Evolutionary conservation across 768 basidiomycete species (phyloP), one percentile per base, ranked within the genome.

Genomic region (Suillus occidentalis): DNA sequence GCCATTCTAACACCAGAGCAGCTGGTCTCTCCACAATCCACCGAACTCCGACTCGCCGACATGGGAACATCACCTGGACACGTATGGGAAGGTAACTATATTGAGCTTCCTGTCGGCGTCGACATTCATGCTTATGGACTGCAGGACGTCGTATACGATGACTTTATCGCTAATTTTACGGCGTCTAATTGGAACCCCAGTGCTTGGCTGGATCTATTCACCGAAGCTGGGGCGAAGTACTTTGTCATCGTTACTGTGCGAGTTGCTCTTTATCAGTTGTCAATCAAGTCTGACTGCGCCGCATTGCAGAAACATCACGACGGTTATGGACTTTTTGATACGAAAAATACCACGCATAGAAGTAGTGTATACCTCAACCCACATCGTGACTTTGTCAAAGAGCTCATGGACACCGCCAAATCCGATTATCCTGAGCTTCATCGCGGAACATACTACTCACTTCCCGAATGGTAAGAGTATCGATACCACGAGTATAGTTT

Each of bases 161-260:
- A 87, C 67, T 88, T 88, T 67, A 85, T 88, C 50, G 72, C 80
- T 2, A 75, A 81, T 60, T 87, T 87, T 68, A 85, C 81, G 0
- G 85, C 83, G 1, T 75, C 76, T 1, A 81, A 81, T 56, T 88
- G 84, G 75, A 82, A 86, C 49, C 81, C 87, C 4, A 83, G 80
- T 55, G 78, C 75, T 47, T 88, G 86, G 85, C 69, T 86, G 0
- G 81, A 86, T 68, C 63, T 87, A 9, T 83, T 88, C 59, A 83
- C 82, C 49, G 77, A 78, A 37, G 83, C 85, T 0, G 87, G 87
- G 2, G 87, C 87, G 2, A 87, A 85, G 68, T 88, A 88, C 66
- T 87, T 88, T 66, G 85, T 88, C 25, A 73, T 85, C 42, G 84
- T 84, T 8, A 82, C 85, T 18, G 84, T 81, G 22, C 7, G 80